phyloP scores from a whole-genome alignment of 176 grass and related monocot genomes.

The Triticum dicoccoides region DNA sequence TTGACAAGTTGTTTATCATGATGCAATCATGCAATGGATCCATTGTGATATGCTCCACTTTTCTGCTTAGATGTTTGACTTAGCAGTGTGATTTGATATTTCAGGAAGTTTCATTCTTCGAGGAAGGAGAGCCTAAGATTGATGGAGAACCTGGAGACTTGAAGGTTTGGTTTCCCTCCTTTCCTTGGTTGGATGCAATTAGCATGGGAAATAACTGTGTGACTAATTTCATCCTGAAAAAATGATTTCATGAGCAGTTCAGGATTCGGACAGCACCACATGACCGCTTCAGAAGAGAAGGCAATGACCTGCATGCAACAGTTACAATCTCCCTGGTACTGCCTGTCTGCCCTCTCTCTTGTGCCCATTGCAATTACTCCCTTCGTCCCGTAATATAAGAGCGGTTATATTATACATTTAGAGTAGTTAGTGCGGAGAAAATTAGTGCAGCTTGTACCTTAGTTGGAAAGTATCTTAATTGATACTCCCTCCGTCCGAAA shows the following conservation, averaged over 20 bases:
- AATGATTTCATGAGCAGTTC: constrained; percentile 66
- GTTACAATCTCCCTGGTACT: constrained; percentile 84
- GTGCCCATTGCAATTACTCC: neutral
- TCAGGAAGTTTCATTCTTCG: constrained; percentile 90
- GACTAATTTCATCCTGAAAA: constrained; percentile 26
- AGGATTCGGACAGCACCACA: constrained; percentile 84
- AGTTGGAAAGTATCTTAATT: neutral
- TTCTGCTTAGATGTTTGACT: neutral
- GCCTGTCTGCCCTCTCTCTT: neutral
- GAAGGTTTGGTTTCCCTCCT: constrained; percentile 50
- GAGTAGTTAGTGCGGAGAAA: neutral
- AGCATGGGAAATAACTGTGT: neutral
- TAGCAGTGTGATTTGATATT: neutral
- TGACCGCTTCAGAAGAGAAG: constrained; percentile 79
- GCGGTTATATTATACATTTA: neutral
- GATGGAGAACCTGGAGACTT: constrained; percentile 96
- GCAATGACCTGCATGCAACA: constrained; percentile 82
- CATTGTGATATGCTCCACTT: constrained; percentile 1
- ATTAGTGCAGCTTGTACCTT: neutral
- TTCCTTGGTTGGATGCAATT: neutral
- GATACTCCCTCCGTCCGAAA: too few relatives aligned
- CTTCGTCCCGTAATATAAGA: too few relatives aligned
- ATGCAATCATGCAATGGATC: neutral
- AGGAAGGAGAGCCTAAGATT: constrained; percentile 97
- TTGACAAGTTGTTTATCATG: neutral